phyloP scores from a whole-genome alignment of 768 basidiomycete genomes.

The Coprinopsis sp. region DNA sequence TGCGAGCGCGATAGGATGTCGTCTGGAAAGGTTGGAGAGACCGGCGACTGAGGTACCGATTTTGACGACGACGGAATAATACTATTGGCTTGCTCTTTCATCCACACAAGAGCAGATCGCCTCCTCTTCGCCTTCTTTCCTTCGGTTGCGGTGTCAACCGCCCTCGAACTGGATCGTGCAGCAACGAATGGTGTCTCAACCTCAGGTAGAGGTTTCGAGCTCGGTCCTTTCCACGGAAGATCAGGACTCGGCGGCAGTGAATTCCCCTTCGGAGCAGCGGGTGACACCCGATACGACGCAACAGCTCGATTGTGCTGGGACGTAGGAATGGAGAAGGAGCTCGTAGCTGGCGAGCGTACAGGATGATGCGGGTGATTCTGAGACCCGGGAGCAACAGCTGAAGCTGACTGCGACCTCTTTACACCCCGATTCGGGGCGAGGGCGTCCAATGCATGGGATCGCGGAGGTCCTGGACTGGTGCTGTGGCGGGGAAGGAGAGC shows the following conservation, averaged over 20 bases:
- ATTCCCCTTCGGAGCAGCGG: not conserved
- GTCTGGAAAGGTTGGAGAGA: not conserved
- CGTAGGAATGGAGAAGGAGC: not conserved
- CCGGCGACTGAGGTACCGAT: not conserved
- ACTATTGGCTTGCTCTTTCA: conserved; percentile 8
- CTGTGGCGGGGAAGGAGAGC: not conserved
- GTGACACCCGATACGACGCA: not conserved
- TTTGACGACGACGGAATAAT: not conserved
- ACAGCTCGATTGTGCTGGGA: no score
- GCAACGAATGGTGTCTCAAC: no score
- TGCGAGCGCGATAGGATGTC: no score
- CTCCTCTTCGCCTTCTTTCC: conserved; percentile 6
- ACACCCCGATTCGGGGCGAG: not conserved
- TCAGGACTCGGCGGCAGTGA: not conserved
- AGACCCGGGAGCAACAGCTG: not conserved
- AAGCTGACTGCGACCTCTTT: conserved; percentile 4
- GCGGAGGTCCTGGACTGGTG: not conserved
- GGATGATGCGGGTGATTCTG: not conserved
- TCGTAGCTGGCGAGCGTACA: no score
- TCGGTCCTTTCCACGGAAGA: no score
- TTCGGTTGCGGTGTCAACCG: not conserved
- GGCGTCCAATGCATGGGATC: conserved; percentile 4
- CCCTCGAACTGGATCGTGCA: not conserved
- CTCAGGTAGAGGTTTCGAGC: no score
- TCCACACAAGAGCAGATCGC: conserved; percentile 5